phyloP scores from a whole-genome alignment of 768 basidiomycete genomes.

The Kwoniella bestiolae region DNA sequence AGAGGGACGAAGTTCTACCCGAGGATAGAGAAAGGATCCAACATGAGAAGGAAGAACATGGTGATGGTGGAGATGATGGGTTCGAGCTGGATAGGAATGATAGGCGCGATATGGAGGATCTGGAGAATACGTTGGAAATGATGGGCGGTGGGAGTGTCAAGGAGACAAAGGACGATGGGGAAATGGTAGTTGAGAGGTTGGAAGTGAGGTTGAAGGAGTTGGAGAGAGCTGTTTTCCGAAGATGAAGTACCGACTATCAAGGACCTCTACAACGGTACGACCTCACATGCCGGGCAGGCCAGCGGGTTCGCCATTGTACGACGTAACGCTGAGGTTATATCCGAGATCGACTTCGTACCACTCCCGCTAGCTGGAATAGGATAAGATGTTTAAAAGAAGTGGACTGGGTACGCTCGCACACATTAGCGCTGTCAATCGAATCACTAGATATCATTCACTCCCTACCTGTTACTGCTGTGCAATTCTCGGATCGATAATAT shows the following conservation, averaged over 20 bases:
- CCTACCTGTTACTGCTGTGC: too few relatives aligned
- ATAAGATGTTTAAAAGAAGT: too few relatives aligned
- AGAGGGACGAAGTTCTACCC: constrained; percentile 73
- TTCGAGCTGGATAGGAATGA: constrained; percentile 38
- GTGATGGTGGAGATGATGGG: constrained; percentile 45
- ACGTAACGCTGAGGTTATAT: too few relatives aligned
- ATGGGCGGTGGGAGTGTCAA: constrained; percentile 24
- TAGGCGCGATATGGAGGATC: constrained; percentile 61
- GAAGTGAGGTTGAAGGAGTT: constrained; percentile 28
- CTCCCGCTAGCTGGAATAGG: too few relatives aligned
- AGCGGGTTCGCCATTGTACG: too few relatives aligned
- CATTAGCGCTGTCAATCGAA: too few relatives aligned
- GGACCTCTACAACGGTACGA: too few relatives aligned
- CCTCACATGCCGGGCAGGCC: too few relatives aligned
- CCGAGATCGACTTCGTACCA: too few relatives aligned
- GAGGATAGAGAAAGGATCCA: constrained; percentile 75
- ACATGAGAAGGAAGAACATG: constrained; percentile 64
- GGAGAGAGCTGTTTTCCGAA: constrained; percentile 14
- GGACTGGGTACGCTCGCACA: too few relatives aligned
- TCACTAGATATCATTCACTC: too few relatives aligned
- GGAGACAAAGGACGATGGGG: constrained; percentile 14
- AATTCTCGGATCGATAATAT: too few relatives aligned
- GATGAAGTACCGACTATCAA: neutral
- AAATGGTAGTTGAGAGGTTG: constrained; percentile 16
- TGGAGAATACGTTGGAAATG: constrained; percentile 59